Percentiles rank a stretch among this genome's conserved stretches.
phyloP scores from a whole-genome alignment of 1,284 basidiomycete genomes.

The Cutaneotrichosporon dermatis region DNA sequence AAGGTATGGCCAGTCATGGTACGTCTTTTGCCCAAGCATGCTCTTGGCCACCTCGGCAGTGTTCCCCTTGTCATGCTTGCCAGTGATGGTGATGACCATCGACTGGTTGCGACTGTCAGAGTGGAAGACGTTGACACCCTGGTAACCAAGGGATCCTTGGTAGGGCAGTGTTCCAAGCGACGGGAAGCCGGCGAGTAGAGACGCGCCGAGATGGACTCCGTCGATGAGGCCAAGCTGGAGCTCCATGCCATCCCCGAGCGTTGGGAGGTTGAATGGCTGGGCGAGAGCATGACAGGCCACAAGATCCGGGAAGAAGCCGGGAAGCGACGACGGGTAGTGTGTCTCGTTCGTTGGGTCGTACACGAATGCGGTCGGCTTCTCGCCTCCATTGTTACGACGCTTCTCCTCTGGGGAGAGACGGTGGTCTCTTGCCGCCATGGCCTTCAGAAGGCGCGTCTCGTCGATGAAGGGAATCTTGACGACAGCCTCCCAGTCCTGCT shows the following conservation, averaged over 20 bases:
- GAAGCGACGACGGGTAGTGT: slow-evolving; percentile 80
- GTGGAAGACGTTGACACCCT: slow-evolving; percentile 92
- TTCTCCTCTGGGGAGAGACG: slow-evolving; percentile 73
- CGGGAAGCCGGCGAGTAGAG: slow-evolving; percentile 92
- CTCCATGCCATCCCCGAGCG: slow-evolving; percentile 72
- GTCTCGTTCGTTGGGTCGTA: slow-evolving; percentile 63
- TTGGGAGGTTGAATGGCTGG: slow-evolving; percentile 80
- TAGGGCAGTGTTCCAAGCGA: slow-evolving; percentile 85
- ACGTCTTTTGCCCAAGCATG: slow-evolving; percentile 73
- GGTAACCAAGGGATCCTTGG: slow-evolving; percentile 69
- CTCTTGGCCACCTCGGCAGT: slow-evolving; percentile 68
- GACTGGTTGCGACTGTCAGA: slow-evolving; percentile 84
- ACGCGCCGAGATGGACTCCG: slow-evolving; percentile 79
- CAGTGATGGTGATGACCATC: slow-evolving; percentile 81
- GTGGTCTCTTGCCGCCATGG: slow-evolving; percentile 80
- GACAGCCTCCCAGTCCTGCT: slow-evolving; percentile 96
- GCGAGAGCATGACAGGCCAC: slow-evolving; percentile 72
- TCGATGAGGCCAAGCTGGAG: slow-evolving; percentile 81
- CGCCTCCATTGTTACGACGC: slow-evolving; percentile 71
- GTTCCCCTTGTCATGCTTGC: slow-evolving; percentile 63
- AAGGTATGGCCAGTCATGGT: slow-evolving; percentile 89
- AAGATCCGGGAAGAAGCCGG: slow-evolving; percentile 92
- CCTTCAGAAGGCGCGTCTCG: slow-evolving; percentile 68
- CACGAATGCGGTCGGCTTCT: slow-evolving; percentile 67
- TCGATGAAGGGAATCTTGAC: slow-evolving; percentile 99